These are phyloP conservation scores for Funneliformis mosseae DNA, from an alignment of 192 early-diverging fungal species.

Conservation along the genomic window DNA sequence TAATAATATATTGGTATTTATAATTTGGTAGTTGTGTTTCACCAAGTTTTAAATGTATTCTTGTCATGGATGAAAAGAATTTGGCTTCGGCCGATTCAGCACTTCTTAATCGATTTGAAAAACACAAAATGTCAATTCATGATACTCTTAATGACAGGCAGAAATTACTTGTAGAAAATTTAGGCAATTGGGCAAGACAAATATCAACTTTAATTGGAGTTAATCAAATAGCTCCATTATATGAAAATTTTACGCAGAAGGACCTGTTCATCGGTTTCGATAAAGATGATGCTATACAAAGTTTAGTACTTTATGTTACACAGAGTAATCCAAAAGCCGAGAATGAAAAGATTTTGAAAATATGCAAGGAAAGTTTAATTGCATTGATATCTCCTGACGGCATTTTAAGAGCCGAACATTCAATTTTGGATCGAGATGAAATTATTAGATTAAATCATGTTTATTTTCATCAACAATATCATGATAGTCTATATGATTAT, in stretches of 20 bases:
- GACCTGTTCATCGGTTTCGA: conserved; percentile 36
- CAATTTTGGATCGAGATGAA: neutral
- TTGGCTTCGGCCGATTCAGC: neutral
- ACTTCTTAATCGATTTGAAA: conserved; percentile 23
- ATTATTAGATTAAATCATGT: neutral
- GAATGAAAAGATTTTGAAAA: conserved; percentile 10
- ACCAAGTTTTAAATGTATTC: conserved; percentile 21
- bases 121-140: conserved; percentile 25
- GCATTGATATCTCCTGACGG: conserved; percentile 27
- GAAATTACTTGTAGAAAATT: neutral
- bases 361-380: conserved; percentile 28
- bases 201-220: conserved; percentile 12
- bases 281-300: conserved; percentile 16
- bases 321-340: conserved; percentile 3
- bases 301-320: conserved; percentile 13
- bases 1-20: neutral
- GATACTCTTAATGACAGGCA: conserved; percentile 10
- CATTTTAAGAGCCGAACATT: conserved; percentile 17
- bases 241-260: neutral
- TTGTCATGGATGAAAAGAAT: conserved; percentile 26
- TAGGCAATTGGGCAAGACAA: conserved; percentile 18
- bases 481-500: conserved; percentile 15
- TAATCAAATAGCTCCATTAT: neutral
- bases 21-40: neutral
- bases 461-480: conserved; percentile 17